Percentiles rank a stretch among this genome's conserved stretches.
phyloP scores from a whole-genome alignment of 345 rosid genomes.

The Gossypium rotundifolium region DNA sequence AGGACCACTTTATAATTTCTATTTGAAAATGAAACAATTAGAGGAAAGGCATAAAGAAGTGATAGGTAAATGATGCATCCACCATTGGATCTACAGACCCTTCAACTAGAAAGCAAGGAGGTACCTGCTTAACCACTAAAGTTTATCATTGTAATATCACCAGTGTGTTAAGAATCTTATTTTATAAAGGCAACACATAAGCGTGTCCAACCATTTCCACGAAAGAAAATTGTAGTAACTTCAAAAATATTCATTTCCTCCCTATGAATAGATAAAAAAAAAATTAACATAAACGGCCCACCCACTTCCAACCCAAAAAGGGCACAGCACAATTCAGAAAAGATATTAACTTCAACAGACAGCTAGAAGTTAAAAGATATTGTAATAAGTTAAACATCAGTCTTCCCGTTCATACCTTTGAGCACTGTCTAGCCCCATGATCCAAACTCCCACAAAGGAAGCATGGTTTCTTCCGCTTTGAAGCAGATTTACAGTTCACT shows the following conservation, averaged over 20 bases:
- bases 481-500: conserved; percentile 56
- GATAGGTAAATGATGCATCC: neutral
- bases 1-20: neutral
- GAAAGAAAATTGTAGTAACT: neutral
- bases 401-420: conserved; percentile 42
- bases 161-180: neutral
- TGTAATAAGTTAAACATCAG: neutral
- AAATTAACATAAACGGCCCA: neutral
- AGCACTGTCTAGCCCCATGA: conserved; percentile 68
- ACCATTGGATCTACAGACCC: neutral
- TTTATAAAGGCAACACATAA: neutral
- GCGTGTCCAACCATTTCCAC: neutral
- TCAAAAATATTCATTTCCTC: neutral
- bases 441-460: conserved; percentile 86
- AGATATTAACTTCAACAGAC: neutral
- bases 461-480: conserved; percentile 70
- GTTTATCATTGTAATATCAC: neutral
- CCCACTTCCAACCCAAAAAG: neutral
- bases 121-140: neutral
- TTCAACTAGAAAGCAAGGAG: neutral
- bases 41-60: neutral
- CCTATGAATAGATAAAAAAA: neutral
- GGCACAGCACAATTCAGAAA: neutral
- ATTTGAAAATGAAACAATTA: neutral
- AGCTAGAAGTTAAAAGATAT: neutral